Evolutionary conservation across 2,329 filamentous ascomycete species (phyloP).

Genomic region (Colletotrichum higginsianum): DNA sequence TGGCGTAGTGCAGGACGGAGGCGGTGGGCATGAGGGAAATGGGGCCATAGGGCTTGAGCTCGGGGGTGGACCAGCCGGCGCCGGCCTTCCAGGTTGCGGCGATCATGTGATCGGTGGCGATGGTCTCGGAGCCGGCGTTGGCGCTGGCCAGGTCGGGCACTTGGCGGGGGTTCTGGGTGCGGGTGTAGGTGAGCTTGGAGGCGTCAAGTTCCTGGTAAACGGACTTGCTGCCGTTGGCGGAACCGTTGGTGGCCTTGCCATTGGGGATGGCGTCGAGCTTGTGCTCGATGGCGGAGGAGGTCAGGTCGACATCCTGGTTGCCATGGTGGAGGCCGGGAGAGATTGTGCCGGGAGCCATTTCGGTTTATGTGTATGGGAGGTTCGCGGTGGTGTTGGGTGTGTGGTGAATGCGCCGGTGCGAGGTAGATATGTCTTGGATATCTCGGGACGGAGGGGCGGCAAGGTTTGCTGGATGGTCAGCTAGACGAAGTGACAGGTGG

Average conservation of each 20-base stretch:
- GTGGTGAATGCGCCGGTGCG: not conserved
- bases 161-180: constrained; percentile 64
- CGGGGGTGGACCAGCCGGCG: constrained; percentile 80
- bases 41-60: constrained; percentile 83
- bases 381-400: not conserved
- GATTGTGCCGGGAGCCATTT: constrained; percentile 50
- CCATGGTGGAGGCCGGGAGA: constrained; percentile 56
- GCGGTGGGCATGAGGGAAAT: constrained; percentile 85
- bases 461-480: not conserved
- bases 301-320: constrained; percentile 67
- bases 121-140: constrained; percentile 64
- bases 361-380: not conserved
- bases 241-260: constrained; percentile 44
- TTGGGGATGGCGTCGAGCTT: constrained; percentile 58
- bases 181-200: constrained; percentile 75
- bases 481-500: constrained; percentile 6
- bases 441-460: constrained; percentile 15
- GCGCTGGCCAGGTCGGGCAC: constrained; percentile 67
- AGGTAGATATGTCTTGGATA: constrained; percentile 26
- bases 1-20: constrained; percentile 88
- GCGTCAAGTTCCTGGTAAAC: constrained; percentile 74
- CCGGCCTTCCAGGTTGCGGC: constrained; percentile 76
- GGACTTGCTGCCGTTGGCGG: constrained; percentile 53
- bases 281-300: constrained; percentile 65
- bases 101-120: constrained; percentile 92